phyloP scores from a whole-genome alignment of 495 filamentous ascomycete genomes.

The Podospora anserina region DNA sequence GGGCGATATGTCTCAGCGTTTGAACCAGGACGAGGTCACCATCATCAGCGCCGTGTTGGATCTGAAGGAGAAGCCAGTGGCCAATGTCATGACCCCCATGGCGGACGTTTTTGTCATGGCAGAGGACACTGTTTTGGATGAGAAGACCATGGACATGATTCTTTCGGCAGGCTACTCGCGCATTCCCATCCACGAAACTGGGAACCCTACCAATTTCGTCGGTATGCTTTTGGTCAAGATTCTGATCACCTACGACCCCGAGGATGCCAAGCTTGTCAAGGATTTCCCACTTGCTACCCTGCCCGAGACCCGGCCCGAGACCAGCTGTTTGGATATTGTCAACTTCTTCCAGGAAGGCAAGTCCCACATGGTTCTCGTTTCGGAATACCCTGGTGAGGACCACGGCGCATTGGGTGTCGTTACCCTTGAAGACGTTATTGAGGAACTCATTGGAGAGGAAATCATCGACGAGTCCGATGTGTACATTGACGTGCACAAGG shows the following conservation, averaged over 20 bases:
- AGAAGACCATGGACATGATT: conserved; percentile 87
- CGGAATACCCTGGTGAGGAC: conserved; percentile 82
- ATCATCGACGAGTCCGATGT: conserved; percentile 87
- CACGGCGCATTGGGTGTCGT: conserved; percentile 89
- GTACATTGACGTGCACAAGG: conserved; percentile 95
- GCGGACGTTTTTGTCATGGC: conserved; percentile 94
- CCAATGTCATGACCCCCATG: conserved; percentile 97
- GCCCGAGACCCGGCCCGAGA: conserved; percentile 90
- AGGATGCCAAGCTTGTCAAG: conserved; percentile 77
- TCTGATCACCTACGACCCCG: conserved; percentile 95
- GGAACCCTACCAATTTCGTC: conserved; percentile 81
- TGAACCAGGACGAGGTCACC: conserved; percentile 96
- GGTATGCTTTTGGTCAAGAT: conserved; percentile 98
- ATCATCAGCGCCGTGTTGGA: conserved; percentile 97
- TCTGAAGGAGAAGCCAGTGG: conserved; percentile 92
- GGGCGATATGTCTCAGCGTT: conserved; percentile 78
- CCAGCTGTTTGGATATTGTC: conserved; percentile 94
- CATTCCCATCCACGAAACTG: conserved; percentile 87
- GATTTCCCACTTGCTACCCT: conserved; percentile 92
- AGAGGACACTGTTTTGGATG: conserved; percentile 84
- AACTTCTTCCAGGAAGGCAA: conserved; percentile 99
- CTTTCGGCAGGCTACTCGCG: conserved; percentile 90
- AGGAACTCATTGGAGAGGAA: conserved; percentile 96
- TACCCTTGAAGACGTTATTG: conserved; percentile 95
- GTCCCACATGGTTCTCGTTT: conserved; percentile 97